Conservation (phyloP, 179 eudicot species). For the Sideroxylon spinosum region DNA sequence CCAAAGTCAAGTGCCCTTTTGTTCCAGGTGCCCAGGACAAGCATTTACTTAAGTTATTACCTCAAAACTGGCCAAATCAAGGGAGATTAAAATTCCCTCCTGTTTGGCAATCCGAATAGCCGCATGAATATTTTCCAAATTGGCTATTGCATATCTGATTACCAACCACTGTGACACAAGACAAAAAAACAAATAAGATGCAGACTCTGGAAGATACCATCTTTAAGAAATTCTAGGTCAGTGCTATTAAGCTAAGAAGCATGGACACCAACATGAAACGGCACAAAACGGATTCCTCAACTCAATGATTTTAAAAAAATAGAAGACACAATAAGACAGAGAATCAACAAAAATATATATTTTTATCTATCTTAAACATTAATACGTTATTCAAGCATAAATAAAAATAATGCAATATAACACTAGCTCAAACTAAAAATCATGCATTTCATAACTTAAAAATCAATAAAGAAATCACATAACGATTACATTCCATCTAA, state of each 20-base stretch:
- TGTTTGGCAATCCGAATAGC: conserved; percentile 73
- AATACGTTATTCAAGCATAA: no score
- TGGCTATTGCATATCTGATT: conserved; percentile 70
- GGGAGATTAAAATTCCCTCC: conserved; percentile 70
- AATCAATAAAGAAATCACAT: no score
- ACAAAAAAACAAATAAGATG: conserved; percentile 17
- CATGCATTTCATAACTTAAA: no score
- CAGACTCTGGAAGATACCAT: not conserved
- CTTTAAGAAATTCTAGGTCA: not conserved
- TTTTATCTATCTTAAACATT: no score
- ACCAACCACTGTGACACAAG: conserved; percentile 74
- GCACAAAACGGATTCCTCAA: no score
- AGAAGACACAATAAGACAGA: no score
- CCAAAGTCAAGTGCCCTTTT: not conserved
- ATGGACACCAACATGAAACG: no score
- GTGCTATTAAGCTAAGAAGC: not conserved
- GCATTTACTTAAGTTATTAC: conserved; percentile 29
- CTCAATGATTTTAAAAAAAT: no score
- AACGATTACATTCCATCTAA: no score
- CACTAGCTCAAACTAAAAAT: no score
- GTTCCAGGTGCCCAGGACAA: not conserved
- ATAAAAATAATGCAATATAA: no score
- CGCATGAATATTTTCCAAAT: conserved; percentile 63
- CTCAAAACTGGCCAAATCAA: conserved; percentile 99
- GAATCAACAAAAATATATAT: no score